Base-by-base conservation (phyloP, 345 rosid species). In the Moricandia arvensis region DNA sequence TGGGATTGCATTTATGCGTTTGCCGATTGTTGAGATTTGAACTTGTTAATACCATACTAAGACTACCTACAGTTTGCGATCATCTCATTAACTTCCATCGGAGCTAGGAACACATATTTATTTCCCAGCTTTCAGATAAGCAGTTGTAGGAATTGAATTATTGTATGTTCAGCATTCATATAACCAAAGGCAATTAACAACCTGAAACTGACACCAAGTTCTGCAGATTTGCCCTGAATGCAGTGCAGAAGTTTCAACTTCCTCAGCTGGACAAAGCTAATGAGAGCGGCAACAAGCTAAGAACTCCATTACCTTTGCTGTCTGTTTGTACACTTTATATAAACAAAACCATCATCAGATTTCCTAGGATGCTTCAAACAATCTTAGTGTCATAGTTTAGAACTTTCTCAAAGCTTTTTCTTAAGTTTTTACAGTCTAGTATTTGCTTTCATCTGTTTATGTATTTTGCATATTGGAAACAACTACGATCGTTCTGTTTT, bases 201-300 rank as follows among this genome's bases (percentile, higher is more conserved):
- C 24, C 24, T 21, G 24, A 21, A 21, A 5, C 61, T 68, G 68
- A 59, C 11, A 35, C 68, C 13, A 43, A 8, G 27, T 47, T 59
- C 37, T 65, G 83, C 91, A 96, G 99, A 91, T 86, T 12, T 96
- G 97, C 34, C 97, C 96, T 2, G 82, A 93, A 67, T 93, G 98
- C 82, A 89, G 87, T 15, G 65, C 87, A 0, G 97, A 96, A 76
- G 98, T 96, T 34, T 86, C 89, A 5, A 72, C 87, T 31, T 83
- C 90, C 17, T 75, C 89, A 30, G 76, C 90, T 26, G 88, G 86
- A 17, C 85, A 81, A 85, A 86, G 87, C 82, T 82, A 82, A 37
- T 21, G 24, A 45, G 35, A 77, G 63, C 68, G 24, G 24, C 24
- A 21, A 21, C 24, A 21, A 77, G 76, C 80, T 77, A 77, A 64